Evolutionary conservation across 2,329 filamentous ascomycete genomes (phyloP).

Genomic region (Aspergillus intermedius): DNA sequence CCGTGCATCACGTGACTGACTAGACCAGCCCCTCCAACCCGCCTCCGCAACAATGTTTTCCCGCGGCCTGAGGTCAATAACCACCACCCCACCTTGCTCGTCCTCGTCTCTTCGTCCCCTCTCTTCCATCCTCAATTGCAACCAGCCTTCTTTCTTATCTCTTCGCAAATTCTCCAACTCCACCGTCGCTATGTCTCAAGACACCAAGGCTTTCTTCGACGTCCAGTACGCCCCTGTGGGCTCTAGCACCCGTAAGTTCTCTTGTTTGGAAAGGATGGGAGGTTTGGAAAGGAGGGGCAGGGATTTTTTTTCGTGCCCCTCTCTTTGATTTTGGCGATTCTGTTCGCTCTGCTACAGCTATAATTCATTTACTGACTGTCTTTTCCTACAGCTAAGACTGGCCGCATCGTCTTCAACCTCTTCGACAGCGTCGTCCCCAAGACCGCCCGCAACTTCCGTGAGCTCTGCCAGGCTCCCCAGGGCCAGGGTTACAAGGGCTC

Average conservation of each 20-base stretch:
- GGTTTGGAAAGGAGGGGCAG: neutral
- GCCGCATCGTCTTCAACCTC: slow-evolving; percentile 84
- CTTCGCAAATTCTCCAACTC: slow-evolving; percentile 55
- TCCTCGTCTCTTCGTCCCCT: slow-evolving; percentile 32
- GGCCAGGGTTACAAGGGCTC: slow-evolving; percentile 78
- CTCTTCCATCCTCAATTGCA: slow-evolving; percentile 28
- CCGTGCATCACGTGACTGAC: slow-evolving; percentile 29
- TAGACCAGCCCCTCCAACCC: slow-evolving; percentile 1
- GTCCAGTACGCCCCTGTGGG: slow-evolving; percentile 51
- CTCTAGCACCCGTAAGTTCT: slow-evolving; percentile 24
- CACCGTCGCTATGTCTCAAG: slow-evolving; percentile 62
- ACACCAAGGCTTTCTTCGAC: slow-evolving; percentile 67
- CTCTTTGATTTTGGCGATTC: slow-evolving; percentile 5
- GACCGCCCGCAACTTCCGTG: slow-evolving; percentile 78
- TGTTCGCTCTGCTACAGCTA: neutral
- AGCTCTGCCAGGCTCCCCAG: slow-evolving; percentile 73
- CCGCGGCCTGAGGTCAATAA: slow-evolving; percentile 33
- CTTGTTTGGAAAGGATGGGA: neutral
- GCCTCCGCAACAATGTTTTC: slow-evolving; percentile 33
- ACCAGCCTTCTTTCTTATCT: slow-evolving; percentile 25
- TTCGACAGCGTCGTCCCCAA: slow-evolving; percentile 81
- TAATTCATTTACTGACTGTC: neutral
- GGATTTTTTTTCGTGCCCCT: slow-evolving; percentile 8
- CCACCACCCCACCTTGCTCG: slow-evolving; percentile 42
- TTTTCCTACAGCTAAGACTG: slow-evolving; percentile 55